Conservation (phyloP, 202 grass and related monocot genomes). For the Digitaria exilis region DNA sequence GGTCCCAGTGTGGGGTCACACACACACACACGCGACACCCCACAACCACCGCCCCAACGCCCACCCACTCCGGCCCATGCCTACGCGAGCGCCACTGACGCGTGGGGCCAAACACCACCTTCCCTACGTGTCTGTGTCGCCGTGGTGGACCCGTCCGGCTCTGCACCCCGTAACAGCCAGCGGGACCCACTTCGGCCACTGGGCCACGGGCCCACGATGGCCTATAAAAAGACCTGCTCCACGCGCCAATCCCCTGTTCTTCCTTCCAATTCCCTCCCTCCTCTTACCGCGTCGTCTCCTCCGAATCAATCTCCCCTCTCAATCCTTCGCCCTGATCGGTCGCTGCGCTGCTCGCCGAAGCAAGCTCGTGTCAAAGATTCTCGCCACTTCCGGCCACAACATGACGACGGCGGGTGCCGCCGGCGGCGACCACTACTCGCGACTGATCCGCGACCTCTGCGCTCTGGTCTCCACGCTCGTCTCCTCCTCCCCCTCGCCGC, state of each 20-base stretch:
- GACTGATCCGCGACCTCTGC: slow-evolving; percentile 70
- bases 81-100: neutral
- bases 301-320: neutral
- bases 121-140: neutral
- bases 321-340: neutral
- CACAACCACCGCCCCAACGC: neutral
- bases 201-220: slow-evolving; percentile 1
- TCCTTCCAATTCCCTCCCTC: neutral
- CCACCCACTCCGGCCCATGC: neutral
- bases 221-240: slow-evolving; percentile 35
- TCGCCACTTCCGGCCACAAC: neutral
- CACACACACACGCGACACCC: too few species aligned
- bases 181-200: neutral
- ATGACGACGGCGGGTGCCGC: slow-evolving; percentile 29
- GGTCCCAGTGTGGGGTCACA: too few species aligned
- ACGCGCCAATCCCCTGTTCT: neutral
- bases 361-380: neutral
- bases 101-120: neutral
- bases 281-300: neutral
- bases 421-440: slow-evolving; percentile 45
- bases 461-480: slow-evolving; percentile 60
- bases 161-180: neutral
- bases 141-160: slow-evolving; percentile 15
- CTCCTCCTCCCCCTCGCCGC: neutral
- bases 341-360: neutral